These are phyloP conservation scores for Lagenaria siceraria DNA, from an alignment of 306 rosid genomes.

Conservation along the genomic window DNA sequence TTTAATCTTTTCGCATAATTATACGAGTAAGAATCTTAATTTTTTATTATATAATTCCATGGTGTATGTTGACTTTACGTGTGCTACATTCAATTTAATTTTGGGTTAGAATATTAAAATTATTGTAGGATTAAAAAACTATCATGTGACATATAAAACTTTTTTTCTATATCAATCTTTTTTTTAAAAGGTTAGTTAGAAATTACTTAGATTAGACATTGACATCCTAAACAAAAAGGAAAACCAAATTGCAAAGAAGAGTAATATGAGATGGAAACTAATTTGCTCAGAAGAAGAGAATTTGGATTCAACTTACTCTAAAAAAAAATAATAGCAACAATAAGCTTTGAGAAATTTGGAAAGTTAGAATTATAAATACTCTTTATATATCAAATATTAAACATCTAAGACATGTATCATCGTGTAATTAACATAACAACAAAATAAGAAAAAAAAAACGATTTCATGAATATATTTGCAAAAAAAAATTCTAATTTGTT, in stretches of 20 bases:
- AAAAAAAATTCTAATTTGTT: too few species aligned
- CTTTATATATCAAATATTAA: neutral
- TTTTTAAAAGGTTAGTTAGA: too few species aligned
- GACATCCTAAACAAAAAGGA: neutral
- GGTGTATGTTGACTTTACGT: neutral
- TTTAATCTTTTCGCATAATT: too few species aligned
- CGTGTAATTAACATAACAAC: neutral
- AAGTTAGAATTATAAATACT: neutral
- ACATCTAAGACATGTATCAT: neutral
- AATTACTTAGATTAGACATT: neutral
- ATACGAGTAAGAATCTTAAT: too few species aligned
- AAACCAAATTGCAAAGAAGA: neutral
- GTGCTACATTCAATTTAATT: neutral
- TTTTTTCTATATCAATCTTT: neutral
- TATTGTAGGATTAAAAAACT: neutral
- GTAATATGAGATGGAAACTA: neutral
- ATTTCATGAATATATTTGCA: neutral
- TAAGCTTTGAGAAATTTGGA: neutral
- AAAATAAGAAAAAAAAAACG: neutral
- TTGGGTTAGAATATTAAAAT: neutral
- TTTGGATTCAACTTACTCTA: neutral
- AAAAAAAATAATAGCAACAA: neutral
- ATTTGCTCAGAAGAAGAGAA: neutral
- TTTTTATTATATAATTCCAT: neutral
- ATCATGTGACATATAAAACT: neutral